Evolutionary conservation across 108 stramenopile species (phyloP).

Genomic region (Aureococcus anophagefferens): DNA sequence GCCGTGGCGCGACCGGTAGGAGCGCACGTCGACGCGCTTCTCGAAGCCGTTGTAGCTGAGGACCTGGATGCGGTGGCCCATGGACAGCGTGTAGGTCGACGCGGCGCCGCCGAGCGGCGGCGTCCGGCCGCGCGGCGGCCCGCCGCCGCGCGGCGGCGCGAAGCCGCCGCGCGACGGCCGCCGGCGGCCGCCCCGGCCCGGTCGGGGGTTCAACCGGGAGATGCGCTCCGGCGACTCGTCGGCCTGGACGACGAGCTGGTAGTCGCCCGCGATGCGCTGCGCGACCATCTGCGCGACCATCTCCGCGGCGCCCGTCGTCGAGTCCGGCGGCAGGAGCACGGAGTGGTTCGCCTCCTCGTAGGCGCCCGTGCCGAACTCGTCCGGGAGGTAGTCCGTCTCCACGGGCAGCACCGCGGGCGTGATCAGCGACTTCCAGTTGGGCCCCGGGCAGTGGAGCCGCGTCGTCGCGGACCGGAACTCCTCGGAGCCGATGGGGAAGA

Average conservation of each 20-base stretch:
- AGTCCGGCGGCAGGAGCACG: slow-evolving; percentile 44
- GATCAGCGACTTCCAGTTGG: slow-evolving; percentile 89
- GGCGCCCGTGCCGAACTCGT: slow-evolving; percentile 57
- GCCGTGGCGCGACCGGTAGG: slow-evolving; percentile 13
- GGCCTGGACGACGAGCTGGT: slow-evolving; percentile 57
- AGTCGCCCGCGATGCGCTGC: slow-evolving; percentile 63
- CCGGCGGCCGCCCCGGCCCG: not conserved
- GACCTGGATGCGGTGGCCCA: slow-evolving; percentile 73
- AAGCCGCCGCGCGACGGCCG: slow-evolving; percentile 16
- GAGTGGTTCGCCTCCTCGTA: slow-evolving; percentile 32
- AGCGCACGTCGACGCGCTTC: slow-evolving; percentile 21
- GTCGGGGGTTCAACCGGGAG: too few species aligned
- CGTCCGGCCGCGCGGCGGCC: slow-evolving; percentile 1
- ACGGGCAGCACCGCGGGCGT: slow-evolving; percentile 90
- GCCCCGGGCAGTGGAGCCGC: slow-evolving; percentile 58
- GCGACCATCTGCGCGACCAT: slow-evolving; percentile 77
- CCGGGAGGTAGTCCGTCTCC: slow-evolving; percentile 89
- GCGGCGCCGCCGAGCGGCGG: not conserved
- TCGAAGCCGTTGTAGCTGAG: slow-evolving; percentile 55
- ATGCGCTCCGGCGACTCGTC: not conserved
- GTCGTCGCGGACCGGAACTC: slow-evolving; percentile 44
- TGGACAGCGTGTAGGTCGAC: slow-evolving; percentile 44
- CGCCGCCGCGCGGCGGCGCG: slow-evolving; percentile 19
- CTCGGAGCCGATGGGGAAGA: slow-evolving; percentile 77
- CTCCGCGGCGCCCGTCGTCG: slow-evolving; percentile 59